Percentiles rank a stretch among this genome's conserved stretches.
Evolutionary conservation across 768 basidiomycete species (phyloP).

Genomic region (Pholiota molesta): DNA sequence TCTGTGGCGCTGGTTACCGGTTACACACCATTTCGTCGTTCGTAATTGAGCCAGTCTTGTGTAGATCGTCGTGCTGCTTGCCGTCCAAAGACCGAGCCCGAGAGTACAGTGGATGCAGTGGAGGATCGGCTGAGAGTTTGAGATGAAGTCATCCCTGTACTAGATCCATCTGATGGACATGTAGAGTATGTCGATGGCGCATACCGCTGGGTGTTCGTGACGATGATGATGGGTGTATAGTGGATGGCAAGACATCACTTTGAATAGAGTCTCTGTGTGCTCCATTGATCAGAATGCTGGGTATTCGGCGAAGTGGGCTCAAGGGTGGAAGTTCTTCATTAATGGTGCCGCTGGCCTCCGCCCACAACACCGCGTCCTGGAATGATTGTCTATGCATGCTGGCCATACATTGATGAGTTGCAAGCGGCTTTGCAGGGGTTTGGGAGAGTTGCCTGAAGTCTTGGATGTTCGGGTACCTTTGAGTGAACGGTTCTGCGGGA

Average conservation of each 20-base stretch:
- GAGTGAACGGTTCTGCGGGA: background rate
- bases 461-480: no score
- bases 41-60: background rate
- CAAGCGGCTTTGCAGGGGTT: background rate
- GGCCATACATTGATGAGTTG: background rate
- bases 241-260: no score
- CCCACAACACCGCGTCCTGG: background rate
- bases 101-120: background rate
- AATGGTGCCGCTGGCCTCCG: background rate
- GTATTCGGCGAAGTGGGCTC: background rate
- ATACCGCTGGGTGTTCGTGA: background rate
- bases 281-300: conserved; percentile 3
- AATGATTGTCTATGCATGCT: background rate
- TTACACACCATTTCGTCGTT: conserved; percentile 1
- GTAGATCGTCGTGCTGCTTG: conserved; percentile 6
- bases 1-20: background rate
- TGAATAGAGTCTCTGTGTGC: background rate
- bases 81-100: background rate
- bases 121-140: background rate
- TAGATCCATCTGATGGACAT: background rate
- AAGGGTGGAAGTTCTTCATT: background rate
- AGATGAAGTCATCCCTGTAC: background rate
- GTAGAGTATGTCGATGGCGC: conserved; percentile 12
- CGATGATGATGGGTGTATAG: background rate
- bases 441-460: background rate